phyloP scores from a whole-genome alignment of 2,329 filamentous ascomycete species.

The Microdochium trichocladiopsis region DNA sequence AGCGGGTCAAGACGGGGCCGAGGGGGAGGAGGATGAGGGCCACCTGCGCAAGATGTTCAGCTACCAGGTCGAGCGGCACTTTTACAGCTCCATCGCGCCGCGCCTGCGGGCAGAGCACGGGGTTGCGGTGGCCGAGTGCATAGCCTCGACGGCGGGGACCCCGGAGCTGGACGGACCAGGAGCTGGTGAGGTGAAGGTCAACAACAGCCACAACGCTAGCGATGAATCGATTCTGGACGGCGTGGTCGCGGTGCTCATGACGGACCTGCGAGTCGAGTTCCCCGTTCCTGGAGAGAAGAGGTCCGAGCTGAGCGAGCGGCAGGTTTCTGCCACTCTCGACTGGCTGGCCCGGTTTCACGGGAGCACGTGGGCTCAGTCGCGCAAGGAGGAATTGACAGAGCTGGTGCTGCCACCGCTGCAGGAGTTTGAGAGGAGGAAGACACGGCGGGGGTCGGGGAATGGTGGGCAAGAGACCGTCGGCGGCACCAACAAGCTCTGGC shows the following conservation, averaged over 20 bases:
- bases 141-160: slow-evolving; percentile 32
- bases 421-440: slow-evolving; percentile 30
- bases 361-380: slow-evolving; percentile 34
- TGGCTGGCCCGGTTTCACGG: slow-evolving; percentile 59
- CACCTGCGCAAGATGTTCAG: slow-evolving; percentile 60
- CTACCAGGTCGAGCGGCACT: slow-evolving; percentile 61
- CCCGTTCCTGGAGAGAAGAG: slow-evolving; percentile 51
- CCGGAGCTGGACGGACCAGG: neutral
- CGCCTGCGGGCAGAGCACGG: slow-evolving; percentile 25
- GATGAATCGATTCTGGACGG: slow-evolving; percentile 21
- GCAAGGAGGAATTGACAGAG: slow-evolving; percentile 18
- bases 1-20: slow-evolving; percentile 6
- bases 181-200: neutral
- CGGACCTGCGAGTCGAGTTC: slow-evolving; percentile 44
- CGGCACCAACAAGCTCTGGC: slow-evolving; percentile 44
- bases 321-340: slow-evolving; percentile 47
- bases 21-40: slow-evolving; percentile 42
- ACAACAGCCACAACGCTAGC: slow-evolving; percentile 1
- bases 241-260: slow-evolving; percentile 48
- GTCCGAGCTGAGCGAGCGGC: slow-evolving; percentile 32
- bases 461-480: slow-evolving; percentile 7
- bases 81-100: slow-evolving; percentile 52
- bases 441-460: slow-evolving; percentile 1
- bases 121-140: slow-evolving; percentile 41
- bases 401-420: slow-evolving; percentile 48